Base-by-base conservation (phyloP, 2,329 filamentous ascomycete species). In the Trichoderma guizhouense region DNA sequence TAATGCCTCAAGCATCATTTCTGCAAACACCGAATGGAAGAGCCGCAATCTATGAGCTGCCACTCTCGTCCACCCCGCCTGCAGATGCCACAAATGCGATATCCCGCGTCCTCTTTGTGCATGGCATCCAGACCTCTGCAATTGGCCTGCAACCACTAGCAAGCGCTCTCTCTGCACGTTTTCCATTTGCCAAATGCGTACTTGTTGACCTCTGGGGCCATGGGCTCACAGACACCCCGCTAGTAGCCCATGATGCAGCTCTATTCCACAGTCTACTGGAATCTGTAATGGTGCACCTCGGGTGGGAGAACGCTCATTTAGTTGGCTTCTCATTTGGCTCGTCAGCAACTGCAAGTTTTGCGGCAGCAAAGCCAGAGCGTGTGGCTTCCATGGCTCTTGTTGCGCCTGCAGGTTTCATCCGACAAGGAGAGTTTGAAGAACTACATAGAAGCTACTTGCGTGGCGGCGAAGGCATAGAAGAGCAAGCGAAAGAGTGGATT, bases 121-220 rank as follows among this genome's bases (percentile, higher is more conserved):
- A 69, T 15, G 66, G 66, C 18, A 58, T 69, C 18, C 66, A 69
- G 28, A 69, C 66, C 24, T n/a, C 34, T 1, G 66, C 66, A 60
- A 47, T 69, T n/a, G 55, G 66, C 66, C 7, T 69, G 15, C 66
- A 47, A 5, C 55, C 66, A 18, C 30, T 69, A 30, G 66, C 66
- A 26, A 47, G 28, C 26, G 28, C 66, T 18, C 36, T 69, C 21
- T 51, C 36, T 6, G 7, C 36, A n/a, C 55, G 36, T 43, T 69
- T 69, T 61, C 66, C 66, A 12, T 15, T n/a, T 60, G 55, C 66
- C 9, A 58, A 61, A 51, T 60, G 53, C n/a, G 55, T 69, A 15
- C 66, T 69, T n/a, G 36, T 69, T 34, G 66, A 69, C 55, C 30
- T 60, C 6, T 69, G 66, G 66, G 66, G 66, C n/a, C 66, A 69